A percentile compares a stretch with the other conserved stretches of the same genome.
Evolutionary conservation across 1,284 basidiomycete species (phyloP).

Genomic region (Fomitopsis schrenkii): DNA sequence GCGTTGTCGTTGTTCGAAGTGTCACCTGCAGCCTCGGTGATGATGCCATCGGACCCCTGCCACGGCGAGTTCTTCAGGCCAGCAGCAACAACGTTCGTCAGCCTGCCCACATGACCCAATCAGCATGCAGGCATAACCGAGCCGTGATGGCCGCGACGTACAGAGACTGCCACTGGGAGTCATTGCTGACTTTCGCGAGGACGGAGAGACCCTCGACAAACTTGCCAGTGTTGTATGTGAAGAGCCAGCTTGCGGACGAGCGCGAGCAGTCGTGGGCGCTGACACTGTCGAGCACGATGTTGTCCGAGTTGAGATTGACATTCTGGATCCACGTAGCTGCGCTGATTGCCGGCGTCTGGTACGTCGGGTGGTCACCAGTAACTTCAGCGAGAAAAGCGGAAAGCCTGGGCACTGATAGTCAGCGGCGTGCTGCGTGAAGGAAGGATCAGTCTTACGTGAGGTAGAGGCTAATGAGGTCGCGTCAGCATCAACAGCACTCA

Average conservation of each 20-base stretch:
- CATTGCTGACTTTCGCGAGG: constrained; percentile 36
- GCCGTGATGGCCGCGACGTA: constrained; percentile 7
- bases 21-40: constrained; percentile 42
- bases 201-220: constrained; percentile 46
- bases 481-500: not conserved
- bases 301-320: constrained; percentile 37
- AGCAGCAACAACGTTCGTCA: constrained; percentile 33
- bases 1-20: constrained; percentile 39
- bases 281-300: constrained; percentile 44
- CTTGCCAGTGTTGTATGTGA: constrained; percentile 52
- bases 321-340: constrained; percentile 44
- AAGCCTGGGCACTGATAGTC: constrained; percentile 13
- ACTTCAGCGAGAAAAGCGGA: constrained; percentile 44
- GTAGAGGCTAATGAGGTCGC: constrained; percentile 17
- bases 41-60: constrained; percentile 43
- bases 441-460: constrained; percentile 17
- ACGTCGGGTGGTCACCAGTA: constrained; percentile 36
- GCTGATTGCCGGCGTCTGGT: constrained; percentile 39
- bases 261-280: constrained; percentile 40
- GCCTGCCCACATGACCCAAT: constrained; percentile 22
- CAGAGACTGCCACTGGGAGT: constrained; percentile 36
- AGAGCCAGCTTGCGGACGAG: constrained; percentile 38
- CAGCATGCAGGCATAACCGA: not conserved
- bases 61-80: constrained; percentile 39
- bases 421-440: not conserved